Conservation (phyloP, 495 filamentous ascomycete species). For the Hypoxylon fuscum region DNA sequence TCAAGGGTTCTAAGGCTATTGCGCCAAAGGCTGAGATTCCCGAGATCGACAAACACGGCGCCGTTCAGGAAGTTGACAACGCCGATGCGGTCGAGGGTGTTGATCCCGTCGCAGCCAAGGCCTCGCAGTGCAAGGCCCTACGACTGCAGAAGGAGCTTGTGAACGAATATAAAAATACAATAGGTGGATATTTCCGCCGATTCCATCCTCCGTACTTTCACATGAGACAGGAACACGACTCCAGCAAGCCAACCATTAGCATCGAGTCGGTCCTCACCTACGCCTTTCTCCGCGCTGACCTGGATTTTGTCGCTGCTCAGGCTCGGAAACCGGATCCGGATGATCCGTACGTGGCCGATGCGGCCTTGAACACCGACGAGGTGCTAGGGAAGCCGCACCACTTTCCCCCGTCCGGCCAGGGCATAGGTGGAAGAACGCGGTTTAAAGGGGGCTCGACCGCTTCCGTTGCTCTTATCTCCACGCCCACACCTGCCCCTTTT, state of each 20-base stretch:
- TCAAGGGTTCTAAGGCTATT: slow-evolving; percentile 50
- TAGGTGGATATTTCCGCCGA: slow-evolving; percentile 92
- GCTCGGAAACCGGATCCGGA: slow-evolving; percentile 74
- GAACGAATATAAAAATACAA: slow-evolving; percentile 78
- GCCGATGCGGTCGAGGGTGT: slow-evolving; percentile 43
- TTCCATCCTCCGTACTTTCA: slow-evolving; percentile 77
- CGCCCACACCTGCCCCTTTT: slow-evolving; percentile 88
- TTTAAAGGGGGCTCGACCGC: slow-evolving; percentile 94
- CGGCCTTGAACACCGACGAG: slow-evolving; percentile 81
- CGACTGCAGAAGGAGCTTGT: slow-evolving; percentile 74
- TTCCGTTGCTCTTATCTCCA: slow-evolving; percentile 87
- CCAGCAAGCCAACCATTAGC: slow-evolving; percentile 45
- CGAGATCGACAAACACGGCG: slow-evolving; percentile 39
- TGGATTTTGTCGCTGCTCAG: slow-evolving; percentile 91
- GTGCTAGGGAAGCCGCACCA: slow-evolving; percentile 73
- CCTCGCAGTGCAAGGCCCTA: slow-evolving; percentile 56
- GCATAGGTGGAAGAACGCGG: slow-evolving; percentile 73
- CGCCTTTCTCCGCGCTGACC: slow-evolving; percentile 89
- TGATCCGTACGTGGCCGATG: slow-evolving; percentile 72
- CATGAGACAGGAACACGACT: slow-evolving; percentile 39
- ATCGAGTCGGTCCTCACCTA: slow-evolving; percentile 80
- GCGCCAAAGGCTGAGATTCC: slow-evolving; percentile 43
- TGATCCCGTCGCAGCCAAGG: slow-evolving; percentile 42
- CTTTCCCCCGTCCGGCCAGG: slow-evolving; percentile 58
- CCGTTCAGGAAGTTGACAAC: slow-evolving; percentile 38